Evolutionary conservation across 2,329 filamentous ascomycete genomes (phyloP).

Genomic region (Cercospora sojina): DNA sequence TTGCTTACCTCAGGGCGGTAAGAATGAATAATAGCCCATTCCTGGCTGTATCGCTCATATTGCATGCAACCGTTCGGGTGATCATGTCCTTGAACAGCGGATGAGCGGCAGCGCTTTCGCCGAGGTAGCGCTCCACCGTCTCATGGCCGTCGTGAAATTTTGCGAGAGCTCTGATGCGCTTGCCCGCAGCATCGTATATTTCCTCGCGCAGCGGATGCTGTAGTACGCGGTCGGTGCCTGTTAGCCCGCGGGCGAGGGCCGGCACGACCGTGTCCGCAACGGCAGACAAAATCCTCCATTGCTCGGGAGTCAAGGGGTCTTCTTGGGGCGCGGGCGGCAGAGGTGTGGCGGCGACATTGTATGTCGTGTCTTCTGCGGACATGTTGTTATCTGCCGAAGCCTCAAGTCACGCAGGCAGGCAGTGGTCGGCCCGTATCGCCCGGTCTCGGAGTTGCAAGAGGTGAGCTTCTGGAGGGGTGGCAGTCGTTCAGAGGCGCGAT

Average conservation of each 20-base stretch:
- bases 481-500: background rate
- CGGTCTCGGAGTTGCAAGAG: background rate
- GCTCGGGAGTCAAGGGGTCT: constrained; percentile 52
- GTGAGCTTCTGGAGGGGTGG: background rate
- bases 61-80: constrained; percentile 49
- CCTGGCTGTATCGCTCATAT: constrained; percentile 50
- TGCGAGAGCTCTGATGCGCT: constrained; percentile 47
- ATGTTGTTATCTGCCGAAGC: constrained; percentile 20
- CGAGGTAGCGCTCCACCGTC: constrained; percentile 33
- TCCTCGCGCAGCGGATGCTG: constrained; percentile 31
- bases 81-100: constrained; percentile 55
- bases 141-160: constrained; percentile 46
- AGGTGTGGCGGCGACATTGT: constrained; percentile 21
- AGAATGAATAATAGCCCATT: constrained; percentile 54
- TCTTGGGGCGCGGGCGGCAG: constrained; percentile 47
- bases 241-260: constrained; percentile 46
- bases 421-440: constrained; percentile 10
- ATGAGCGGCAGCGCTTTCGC: constrained; percentile 44
- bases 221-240: constrained; percentile 28
- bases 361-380: constrained; percentile 21
- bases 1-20: constrained; percentile 53
- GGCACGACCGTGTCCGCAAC: constrained; percentile 61
- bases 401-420: background rate
- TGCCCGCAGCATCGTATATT: constrained; percentile 52
- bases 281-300: constrained; percentile 60